These are phyloP conservation scores for Heritiera littoralis DNA, from an alignment of 345 rosid genomes.

Conservation along the genomic window DNA sequence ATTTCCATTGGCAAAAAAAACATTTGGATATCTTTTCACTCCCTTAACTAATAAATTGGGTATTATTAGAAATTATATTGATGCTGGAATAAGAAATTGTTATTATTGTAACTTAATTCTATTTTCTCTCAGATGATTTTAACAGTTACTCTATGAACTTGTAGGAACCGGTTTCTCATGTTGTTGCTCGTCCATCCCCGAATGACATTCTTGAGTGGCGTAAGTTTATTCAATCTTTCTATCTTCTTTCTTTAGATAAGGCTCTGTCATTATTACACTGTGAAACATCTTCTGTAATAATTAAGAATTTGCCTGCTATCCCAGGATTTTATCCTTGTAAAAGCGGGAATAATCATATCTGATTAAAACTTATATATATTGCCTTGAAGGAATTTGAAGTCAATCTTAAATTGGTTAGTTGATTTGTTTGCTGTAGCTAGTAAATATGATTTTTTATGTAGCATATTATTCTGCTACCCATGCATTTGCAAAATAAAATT, in stretches of 20 bases:
- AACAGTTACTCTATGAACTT: conserved; percentile 29
- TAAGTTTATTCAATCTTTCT: conserved; percentile 44
- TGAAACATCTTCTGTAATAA: conserved; percentile 10
- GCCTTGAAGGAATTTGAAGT: conserved; percentile 3
- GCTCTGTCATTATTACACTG: background rate
- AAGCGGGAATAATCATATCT: background rate
- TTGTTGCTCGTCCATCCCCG: conserved; percentile 92
- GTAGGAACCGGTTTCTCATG: conserved; percentile 93
- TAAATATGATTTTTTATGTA: background rate
- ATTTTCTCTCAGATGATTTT: conserved; percentile 13
- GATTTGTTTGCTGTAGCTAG: background rate
- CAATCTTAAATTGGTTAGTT: background rate
- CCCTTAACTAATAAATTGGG: background rate
- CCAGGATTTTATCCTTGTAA: background rate
- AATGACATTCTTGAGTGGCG: conserved; percentile 98
- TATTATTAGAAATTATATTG: background rate
- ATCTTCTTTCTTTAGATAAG: conserved; percentile 6
- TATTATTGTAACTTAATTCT: background rate
- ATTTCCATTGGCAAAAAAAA: background rate
- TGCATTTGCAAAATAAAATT: background rate
- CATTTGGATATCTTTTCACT: background rate
- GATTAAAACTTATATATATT: conserved; percentile 3
- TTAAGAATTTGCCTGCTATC: background rate
- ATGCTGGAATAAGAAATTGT: background rate
- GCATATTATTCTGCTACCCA: background rate